These are phyloP conservation scores for Neurospora sp. DNA, from an alignment of 495 filamentous ascomycete genomes.

Conservation along the genomic window DNA sequence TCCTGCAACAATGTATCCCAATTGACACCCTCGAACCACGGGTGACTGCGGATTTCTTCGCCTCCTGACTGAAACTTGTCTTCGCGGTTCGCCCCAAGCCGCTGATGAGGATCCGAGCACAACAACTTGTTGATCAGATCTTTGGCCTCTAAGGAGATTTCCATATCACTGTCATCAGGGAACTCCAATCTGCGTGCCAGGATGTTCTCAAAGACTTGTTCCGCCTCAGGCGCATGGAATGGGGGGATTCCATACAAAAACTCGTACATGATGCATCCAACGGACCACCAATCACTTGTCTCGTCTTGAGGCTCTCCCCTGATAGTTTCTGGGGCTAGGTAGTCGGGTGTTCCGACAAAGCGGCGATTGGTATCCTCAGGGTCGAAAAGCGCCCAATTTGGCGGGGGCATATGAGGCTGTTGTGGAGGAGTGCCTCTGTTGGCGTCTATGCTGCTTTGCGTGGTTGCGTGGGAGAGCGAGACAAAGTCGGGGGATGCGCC, in stretches of 20 bases:
- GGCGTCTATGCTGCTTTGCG: conserved; percentile 34
- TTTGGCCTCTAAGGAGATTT: conserved; percentile 73
- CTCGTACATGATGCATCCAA: conserved; percentile 95
- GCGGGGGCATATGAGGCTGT: conserved; percentile 69
- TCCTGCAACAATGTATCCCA: conserved; percentile 88
- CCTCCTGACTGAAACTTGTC: conserved; percentile 74
- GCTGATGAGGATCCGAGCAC: conserved; percentile 65
- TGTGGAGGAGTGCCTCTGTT: conserved; percentile 51
- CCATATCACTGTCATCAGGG: conserved; percentile 59
- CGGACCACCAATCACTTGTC: conserved; percentile 98
- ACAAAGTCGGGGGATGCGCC: conserved; percentile 62
- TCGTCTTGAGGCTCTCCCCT: conserved; percentile 92
- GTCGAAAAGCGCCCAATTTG: conserved; percentile 92
- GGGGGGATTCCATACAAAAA: conserved; percentile 88
- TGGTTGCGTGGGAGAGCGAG: conserved; percentile 52
- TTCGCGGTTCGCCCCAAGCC: conserved; percentile 74
- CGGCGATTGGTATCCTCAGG: conserved; percentile 86
- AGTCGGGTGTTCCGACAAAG: conserved; percentile 96
- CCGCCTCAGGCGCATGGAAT: conserved; percentile 83
- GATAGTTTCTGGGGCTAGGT: conserved; percentile 94
- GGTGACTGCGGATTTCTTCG: conserved; percentile 77
- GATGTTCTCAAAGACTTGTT: conserved; percentile 95
- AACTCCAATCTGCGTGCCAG: conserved; percentile 79
- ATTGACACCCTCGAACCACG: conserved; percentile 81
- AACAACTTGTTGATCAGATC: conserved; percentile 89